Evolutionary conservation across 345 rosid species (phyloP).

Genomic region (Linum trigynum): DNA sequence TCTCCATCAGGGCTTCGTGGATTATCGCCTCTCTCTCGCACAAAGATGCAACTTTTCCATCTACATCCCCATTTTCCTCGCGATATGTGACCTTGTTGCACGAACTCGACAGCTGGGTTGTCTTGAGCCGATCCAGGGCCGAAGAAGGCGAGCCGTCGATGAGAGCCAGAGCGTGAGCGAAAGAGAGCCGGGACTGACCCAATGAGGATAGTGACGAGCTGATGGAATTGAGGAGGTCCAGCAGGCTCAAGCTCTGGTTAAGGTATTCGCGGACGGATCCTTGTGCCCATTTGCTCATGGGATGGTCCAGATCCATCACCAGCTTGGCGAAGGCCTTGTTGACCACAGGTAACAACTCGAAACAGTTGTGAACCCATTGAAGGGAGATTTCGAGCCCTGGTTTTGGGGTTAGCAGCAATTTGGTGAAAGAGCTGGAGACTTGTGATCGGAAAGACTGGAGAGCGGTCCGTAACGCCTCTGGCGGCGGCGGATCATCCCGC

Average conservation of each 20-base stretch:
- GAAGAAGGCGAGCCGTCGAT: slow-evolving; percentile 28
- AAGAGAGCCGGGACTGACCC: slow-evolving; percentile 31
- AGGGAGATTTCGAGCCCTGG: slow-evolving; percentile 28
- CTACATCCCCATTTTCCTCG: slow-evolving; percentile 4
- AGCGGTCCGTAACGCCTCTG: slow-evolving; percentile 27
- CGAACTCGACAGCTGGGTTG: slow-evolving; percentile 17
- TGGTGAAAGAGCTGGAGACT: slow-evolving; percentile 23
- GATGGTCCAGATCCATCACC: slow-evolving; percentile 37
- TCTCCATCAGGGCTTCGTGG: slow-evolving; percentile 33
- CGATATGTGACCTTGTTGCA: slow-evolving; percentile 13
- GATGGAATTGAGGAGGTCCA: slow-evolving; percentile 41
- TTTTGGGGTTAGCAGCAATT: slow-evolving; percentile 15
- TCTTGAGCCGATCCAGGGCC: slow-evolving; percentile 28
- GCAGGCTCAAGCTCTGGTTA: slow-evolving; percentile 31
- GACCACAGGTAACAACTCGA: slow-evolving; percentile 29
- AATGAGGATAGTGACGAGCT: slow-evolving; percentile 37
- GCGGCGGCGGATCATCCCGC: not conserved
- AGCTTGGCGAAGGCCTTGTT: slow-evolving; percentile 48
- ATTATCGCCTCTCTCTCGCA: slow-evolving; percentile 32
- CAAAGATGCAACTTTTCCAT: slow-evolving; percentile 7
- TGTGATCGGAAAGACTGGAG: slow-evolving; percentile 28
- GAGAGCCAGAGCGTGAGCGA: slow-evolving; percentile 36
- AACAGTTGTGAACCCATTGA: slow-evolving; percentile 35
- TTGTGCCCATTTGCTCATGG: slow-evolving; percentile 37
- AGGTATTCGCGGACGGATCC: slow-evolving; percentile 35